A percentile compares a stretch with the other conserved stretches of the same genome.
phyloP scores from a whole-genome alignment of 352 stramenopile species.

The Ophiocytium majus region DNA sequence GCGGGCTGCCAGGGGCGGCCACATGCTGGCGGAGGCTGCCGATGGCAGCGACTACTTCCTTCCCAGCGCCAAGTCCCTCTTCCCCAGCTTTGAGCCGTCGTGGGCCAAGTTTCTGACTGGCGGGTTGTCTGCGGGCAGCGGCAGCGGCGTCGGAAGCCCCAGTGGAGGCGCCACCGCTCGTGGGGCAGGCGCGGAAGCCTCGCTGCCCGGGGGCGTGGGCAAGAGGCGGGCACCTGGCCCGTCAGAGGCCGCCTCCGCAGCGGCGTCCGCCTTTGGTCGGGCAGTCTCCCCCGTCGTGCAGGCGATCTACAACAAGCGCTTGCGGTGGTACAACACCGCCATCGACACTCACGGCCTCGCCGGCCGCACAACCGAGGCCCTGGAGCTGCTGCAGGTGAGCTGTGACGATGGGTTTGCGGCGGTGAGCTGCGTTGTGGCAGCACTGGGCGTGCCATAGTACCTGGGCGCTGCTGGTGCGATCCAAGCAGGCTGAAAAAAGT shows the following conservation, averaged over 20 bases:
- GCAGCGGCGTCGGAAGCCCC: too few relatives aligned
- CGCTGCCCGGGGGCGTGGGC: too few relatives aligned
- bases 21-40: too few relatives aligned
- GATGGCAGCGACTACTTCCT: too few relatives aligned
- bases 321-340: not conserved
- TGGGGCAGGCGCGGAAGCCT: too few relatives aligned
- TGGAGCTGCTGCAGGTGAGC: slow-evolving; percentile 15
- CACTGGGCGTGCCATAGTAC: not conserved
- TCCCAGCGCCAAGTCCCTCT: too few relatives aligned
- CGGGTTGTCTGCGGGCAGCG: too few relatives aligned
- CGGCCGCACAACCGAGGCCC: not conserved
- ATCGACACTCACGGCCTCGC: not conserved
- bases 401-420: not conserved
- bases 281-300: not conserved
- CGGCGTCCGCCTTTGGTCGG: not conserved
- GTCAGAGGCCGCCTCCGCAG: not conserved
- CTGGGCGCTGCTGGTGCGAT: not conserved
- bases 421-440: not conserved
- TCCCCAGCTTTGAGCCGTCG: too few relatives aligned
- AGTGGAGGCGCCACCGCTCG: too few relatives aligned
- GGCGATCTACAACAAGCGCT: not conserved
- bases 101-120: too few relatives aligned
- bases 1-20: too few relatives aligned
- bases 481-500: not conserved
- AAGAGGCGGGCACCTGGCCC: too few relatives aligned